Evolutionary conservation across 208 protist genomes (phyloP), one percentile per base, ranked within the genome.

Genomic region (Leishmania gerbilli): DNA sequence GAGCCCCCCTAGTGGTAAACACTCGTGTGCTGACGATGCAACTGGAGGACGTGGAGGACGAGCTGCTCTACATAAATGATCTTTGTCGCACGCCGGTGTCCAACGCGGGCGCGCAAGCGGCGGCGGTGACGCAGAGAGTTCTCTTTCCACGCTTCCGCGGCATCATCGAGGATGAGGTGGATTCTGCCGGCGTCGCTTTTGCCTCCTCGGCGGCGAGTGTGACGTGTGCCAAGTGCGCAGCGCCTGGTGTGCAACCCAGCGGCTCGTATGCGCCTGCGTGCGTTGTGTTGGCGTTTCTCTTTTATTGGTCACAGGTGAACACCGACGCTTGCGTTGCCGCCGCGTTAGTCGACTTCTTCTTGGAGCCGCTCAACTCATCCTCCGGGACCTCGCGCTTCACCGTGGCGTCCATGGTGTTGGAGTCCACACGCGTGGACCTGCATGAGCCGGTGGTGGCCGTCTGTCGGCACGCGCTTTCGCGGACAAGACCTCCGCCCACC

Each of bases 11-110:
- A 24, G 27, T 45, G 19, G 58, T 79, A 11, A 68, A 80, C 31
- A 68, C 67, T 13, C 65, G 60, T n/a, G 68, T 19, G 0, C 31
- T 77, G 24, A 19, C 37, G 5, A 11, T 75, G 9, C 82, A 82
- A 13, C 60, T 95, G 62, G 95, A 98, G 68, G 92, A 96, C 80
- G 75, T 95, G 51, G 82, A 97, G 79, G 95, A 98, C 72, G 92
- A 97, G 65, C 75, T 94, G 5, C 89, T 93, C 77, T 98, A 96
- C 78, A 40, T 97, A 31, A 97, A 96, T 82, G 95, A 98, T 71
- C 80, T 98, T 24, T 89, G 87, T 77, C 80, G 76, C n/a, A 77
- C 90, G 2, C 85, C 91, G 11, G 83, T 87, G 24, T 6, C 64
- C 0, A 60, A 87, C 69, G 84, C 79, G 27, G 75, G 77, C 1